Base-by-base conservation (phyloP, 805 yeast species). In the Schizosaccharomyces cryophilus region DNA sequence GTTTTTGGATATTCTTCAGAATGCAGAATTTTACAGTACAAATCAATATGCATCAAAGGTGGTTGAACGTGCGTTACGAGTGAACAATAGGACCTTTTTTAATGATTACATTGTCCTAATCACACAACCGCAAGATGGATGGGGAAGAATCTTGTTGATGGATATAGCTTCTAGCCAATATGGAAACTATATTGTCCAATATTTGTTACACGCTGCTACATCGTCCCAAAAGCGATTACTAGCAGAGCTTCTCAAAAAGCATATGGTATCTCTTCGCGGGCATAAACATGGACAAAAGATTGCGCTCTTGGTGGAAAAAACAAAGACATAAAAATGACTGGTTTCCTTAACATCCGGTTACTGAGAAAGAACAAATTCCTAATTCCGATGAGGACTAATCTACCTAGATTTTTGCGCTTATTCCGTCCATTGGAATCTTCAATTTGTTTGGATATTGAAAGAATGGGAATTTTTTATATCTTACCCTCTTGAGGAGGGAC, bases 31-130 rank as follows among this genome's bases (percentile, higher is more conserved):
- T 4, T 71, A 71, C 61, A 70, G 73, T 35, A 63, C 66, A 45
- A 72, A 71, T 58, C 72, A 69, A 59, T 72, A 64, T 63, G 72
- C 73, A 0, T 70, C 73, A 45, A 69, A 70, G 56, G 71, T 71
- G 7, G 66, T 71, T 19, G 74, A 71, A 63, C 71, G 68, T 58
- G 62, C 70, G 63, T 64, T 71, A 56, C 69, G 69, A 61, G 62
- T 65, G 62, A 66, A 69, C 11, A 66, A 66, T 21, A 40, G 64
- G 9, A 66, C 61, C 31, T 64, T 69, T 26, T 62, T 67, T 42
- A 71, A 68, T 61, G 63, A 63, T 17, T 69, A 68, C 63, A 63
- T 72, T 24, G 67, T 66, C 29, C 62, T 61, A 48, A 68, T 72
- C 5, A 64, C 65, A 42, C 15, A 21, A 51, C 35, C 56, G n/a